phyloP scores from a whole-genome alignment of 2,329 filamentous ascomycete species.

The Dactylellina haptotyla region DNA sequence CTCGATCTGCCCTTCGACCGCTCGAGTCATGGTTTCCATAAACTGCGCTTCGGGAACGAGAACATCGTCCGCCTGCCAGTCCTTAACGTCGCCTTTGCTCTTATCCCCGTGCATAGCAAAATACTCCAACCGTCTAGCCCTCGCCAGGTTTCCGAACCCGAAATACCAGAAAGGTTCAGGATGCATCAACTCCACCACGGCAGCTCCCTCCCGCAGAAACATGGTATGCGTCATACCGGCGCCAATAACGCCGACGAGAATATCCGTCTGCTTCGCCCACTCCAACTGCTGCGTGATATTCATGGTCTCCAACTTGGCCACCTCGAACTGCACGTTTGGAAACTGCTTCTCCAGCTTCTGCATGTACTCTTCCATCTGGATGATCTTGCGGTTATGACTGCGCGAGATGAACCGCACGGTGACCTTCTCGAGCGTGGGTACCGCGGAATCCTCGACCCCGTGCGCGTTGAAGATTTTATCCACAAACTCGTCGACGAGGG shows the following conservation, averaged over 20 bases:
- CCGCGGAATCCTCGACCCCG: conserved; percentile 6
- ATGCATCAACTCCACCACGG: conserved; percentile 33
- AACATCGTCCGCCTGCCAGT: conserved; percentile 39
- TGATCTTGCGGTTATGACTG: conserved; percentile 54
- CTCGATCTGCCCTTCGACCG: conserved; percentile 16
- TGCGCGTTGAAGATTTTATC: conserved; percentile 38
- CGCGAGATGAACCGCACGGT: conserved; percentile 56
- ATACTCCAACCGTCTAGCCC: conserved; percentile 19
- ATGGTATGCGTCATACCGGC: conserved; percentile 58
- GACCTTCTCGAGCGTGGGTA: conserved; percentile 13
- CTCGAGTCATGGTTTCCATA: conserved; percentile 16
- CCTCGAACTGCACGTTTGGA: conserved; percentile 53
- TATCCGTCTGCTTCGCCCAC: conserved; percentile 54
- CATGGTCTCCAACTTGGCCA: conserved; percentile 55
- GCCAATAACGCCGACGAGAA: conserved; percentile 57
- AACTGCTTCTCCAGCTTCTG: conserved; percentile 42
- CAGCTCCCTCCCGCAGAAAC: conserved; percentile 47
- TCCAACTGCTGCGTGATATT: conserved; percentile 56
- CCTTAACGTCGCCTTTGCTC: neutral
- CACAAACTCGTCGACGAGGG: conserved; percentile 53
- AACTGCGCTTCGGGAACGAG: conserved; percentile 15
- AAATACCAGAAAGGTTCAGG: conserved; percentile 30
- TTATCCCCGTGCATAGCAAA: conserved; percentile 16
- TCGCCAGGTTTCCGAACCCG: conserved; percentile 35
- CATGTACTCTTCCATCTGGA: conserved; percentile 46